These are phyloP conservation scores for Eimeria praecox DNA, from an alignment of 169 alveolate genomes.

Conservation along the genomic window DNA sequence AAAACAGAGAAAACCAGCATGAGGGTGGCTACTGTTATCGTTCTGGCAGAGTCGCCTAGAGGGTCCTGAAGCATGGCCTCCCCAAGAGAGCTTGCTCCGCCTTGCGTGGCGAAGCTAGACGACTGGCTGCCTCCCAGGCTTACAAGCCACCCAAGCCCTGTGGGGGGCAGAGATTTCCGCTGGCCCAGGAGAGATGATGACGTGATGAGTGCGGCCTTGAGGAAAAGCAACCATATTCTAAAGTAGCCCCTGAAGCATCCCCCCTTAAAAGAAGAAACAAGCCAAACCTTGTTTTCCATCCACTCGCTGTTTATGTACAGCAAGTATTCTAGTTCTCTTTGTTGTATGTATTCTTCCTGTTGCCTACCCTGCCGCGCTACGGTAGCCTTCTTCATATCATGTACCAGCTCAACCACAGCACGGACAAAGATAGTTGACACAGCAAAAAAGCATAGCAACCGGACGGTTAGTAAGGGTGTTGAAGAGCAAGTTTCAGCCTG, in stretches of 20 bases:
- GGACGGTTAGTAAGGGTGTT: not conserved
- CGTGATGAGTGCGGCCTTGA: slow-evolving; percentile 41
- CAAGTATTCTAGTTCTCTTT: slow-evolving; percentile 39
- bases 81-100: not conserved
- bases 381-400: slow-evolving; percentile 34
- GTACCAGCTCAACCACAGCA: not conserved
- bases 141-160: slow-evolving; percentile 50
- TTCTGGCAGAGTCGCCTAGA: slow-evolving; percentile 34
- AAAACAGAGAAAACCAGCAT: not conserved
- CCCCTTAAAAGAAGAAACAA: slow-evolving; percentile 62
- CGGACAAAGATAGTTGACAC: not conserved
- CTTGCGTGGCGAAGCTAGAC: not conserved
- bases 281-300: slow-evolving; percentile 66
- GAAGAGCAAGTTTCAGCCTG: slow-evolving; percentile 39
- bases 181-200: slow-evolving; percentile 39
- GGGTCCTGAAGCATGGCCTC: slow-evolving; percentile 22
- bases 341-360: slow-evolving; percentile 58
- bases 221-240: slow-evolving; percentile 40
- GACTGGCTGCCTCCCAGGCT: not conserved
- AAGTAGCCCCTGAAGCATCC: slow-evolving; percentile 38
- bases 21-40: slow-evolving; percentile 2
- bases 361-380: slow-evolving; percentile 40
- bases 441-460: not conserved
- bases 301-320: slow-evolving; percentile 46
- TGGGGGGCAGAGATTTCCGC: not conserved